phyloP scores from a whole-genome alignment of 2,329 filamentous ascomycete genomes.

The Trichophyton mentagrophytes region DNA sequence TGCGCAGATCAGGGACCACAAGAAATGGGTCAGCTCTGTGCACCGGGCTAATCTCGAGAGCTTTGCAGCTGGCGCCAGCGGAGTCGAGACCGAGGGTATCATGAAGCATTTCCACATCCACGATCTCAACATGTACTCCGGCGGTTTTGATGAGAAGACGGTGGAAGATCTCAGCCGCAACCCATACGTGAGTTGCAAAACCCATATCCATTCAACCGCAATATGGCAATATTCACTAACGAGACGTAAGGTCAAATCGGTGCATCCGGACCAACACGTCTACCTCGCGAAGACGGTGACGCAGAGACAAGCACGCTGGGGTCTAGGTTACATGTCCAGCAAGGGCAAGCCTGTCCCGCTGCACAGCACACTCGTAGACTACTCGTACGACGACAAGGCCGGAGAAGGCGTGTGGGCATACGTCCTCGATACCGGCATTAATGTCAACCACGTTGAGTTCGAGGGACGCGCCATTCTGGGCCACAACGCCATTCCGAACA shows the following conservation, averaged over 20 bases:
- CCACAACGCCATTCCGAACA: conserved; percentile 5
- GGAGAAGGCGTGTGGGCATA: conserved; percentile 9
- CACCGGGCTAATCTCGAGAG: conserved; percentile 9
- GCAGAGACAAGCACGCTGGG: conserved; percentile 5
- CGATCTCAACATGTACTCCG: conserved; percentile 8
- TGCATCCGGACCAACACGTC: conserved; percentile 5
- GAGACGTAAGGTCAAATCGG: conserved; percentile 1
- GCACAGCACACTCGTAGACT: conserved; percentile 1
- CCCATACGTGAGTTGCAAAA: conserved; percentile 5
- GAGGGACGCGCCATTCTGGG: conserved; percentile 9
- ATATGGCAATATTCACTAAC: background rate
- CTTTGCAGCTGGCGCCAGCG: background rate
- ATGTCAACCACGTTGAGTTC: conserved; percentile 9
- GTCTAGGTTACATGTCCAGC: conserved; percentile 8
- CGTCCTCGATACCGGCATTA: conserved; percentile 10
- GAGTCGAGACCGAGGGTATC: conserved; percentile 6
- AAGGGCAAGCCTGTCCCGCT: conserved; percentile 4
- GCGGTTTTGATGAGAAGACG: conserved; percentile 7
- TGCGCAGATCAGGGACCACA: conserved; percentile 4
- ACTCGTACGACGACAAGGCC: conserved; percentile 8
- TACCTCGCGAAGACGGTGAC: conserved; percentile 6
- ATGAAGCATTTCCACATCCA: conserved; percentile 7
- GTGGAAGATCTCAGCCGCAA: conserved; percentile 6
- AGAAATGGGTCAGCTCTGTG: conserved; percentile 4
- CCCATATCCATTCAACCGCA: too few species aligned